phyloP scores from a whole-genome alignment of 2,329 filamentous ascomycete genomes.

The Lomentospora prolificans region DNA sequence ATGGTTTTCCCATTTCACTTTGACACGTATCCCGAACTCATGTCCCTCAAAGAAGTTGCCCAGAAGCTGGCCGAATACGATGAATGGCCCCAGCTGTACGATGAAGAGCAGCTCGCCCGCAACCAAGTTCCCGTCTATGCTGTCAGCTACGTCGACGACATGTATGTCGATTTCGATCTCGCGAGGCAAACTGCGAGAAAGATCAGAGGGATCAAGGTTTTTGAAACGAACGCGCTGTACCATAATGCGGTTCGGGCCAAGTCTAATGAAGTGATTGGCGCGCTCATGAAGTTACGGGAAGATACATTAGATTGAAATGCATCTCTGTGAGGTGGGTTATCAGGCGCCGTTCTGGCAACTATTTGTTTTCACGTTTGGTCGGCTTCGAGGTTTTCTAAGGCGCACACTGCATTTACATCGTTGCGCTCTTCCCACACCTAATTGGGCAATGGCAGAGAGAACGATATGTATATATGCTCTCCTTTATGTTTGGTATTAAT shows the following conservation, averaged over 20 bases:
- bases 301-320: slow-evolving; percentile 10
- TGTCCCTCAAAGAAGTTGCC: slow-evolving; percentile 57
- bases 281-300: slow-evolving; percentile 48
- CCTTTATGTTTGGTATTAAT: too few relatives aligned
- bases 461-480: too few relatives aligned
- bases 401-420: too few relatives aligned
- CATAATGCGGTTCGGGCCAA: slow-evolving; percentile 71
- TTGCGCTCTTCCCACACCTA: too few relatives aligned
- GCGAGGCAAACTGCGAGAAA: slow-evolving; percentile 63
- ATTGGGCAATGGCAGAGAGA: too few relatives aligned
- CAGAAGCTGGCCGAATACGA: slow-evolving; percentile 57
- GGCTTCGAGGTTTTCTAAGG: too few relatives aligned
- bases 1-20: slow-evolving; percentile 89
- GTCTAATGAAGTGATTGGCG: slow-evolving; percentile 54
- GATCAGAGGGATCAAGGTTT: slow-evolving; percentile 70
- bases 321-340: not conserved
- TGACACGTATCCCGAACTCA: slow-evolving; percentile 67
- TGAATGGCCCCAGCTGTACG: slow-evolving; percentile 70
- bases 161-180: slow-evolving; percentile 79
- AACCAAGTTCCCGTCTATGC: slow-evolving; percentile 84
- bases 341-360: not conserved
- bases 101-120: slow-evolving; percentile 58
- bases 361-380: not conserved
- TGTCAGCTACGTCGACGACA: slow-evolving; percentile 74
- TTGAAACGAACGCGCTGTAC: slow-evolving; percentile 78